Percentiles rank a stretch among this genome's conserved stretches.
These are phyloP conservation scores for Globisporangium echinulatum DNA, from an alignment of 352 stramenopile species.

Conservation along the genomic window DNA sequence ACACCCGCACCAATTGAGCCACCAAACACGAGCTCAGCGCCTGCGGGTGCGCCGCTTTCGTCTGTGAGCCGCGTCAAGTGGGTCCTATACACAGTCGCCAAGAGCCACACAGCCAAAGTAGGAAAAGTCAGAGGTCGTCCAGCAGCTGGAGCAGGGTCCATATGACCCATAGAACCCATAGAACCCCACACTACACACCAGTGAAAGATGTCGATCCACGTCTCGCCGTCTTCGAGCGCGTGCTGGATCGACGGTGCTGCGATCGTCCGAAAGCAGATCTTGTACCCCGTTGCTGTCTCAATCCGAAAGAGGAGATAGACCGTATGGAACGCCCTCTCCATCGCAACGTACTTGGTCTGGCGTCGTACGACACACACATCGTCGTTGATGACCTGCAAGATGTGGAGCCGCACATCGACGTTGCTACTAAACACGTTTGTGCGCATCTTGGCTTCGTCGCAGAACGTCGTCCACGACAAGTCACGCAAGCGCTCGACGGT, in stretches of 20 bases:
- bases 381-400: conserved; percentile 41
- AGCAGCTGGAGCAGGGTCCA: too few species aligned
- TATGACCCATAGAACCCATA: too few species aligned
- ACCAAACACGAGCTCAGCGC: conserved; percentile 41
- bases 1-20: conserved; percentile 44
- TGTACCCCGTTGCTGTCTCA: conserved; percentile 43
- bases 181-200: conserved; percentile 19
- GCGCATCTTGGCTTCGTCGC: conserved; percentile 40
- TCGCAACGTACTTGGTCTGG: conserved; percentile 43
- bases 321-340: conserved; percentile 53
- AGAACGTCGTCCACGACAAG: conserved; percentile 43
- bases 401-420: conserved; percentile 37
- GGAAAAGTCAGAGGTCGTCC: too few species aligned
- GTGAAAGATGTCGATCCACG: conserved; percentile 67
- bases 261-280: conserved; percentile 63
- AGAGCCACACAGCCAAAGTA: background rate
- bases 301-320: conserved; percentile 68
- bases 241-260: conserved; percentile 39
- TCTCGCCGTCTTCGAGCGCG: conserved; percentile 35
- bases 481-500: conserved; percentile 31
- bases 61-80: conserved; percentile 24
- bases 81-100: conserved; percentile 15
- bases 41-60: conserved; percentile 14
- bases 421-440: conserved; percentile 40
- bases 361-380: conserved; percentile 50